Evolutionary conservation across 495 filamentous ascomycete species (phyloP), one percentile per base, ranked within the genome.

Genomic region (Neurospora sp.): DNA sequence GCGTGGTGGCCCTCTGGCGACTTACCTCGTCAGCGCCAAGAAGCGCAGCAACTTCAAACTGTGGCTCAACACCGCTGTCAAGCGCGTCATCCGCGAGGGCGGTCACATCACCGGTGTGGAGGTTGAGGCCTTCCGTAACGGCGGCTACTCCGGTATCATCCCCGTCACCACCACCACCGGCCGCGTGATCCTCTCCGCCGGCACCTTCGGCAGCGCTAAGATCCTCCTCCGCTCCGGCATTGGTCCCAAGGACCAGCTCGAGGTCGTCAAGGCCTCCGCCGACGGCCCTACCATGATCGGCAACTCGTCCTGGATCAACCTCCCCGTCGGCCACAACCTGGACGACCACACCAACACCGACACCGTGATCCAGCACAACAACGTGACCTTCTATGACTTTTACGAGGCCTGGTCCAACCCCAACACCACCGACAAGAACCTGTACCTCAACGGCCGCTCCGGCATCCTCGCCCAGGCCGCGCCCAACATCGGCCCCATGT

Each of bases 271-370:
- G 74, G 78, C 79, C 71, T 87, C 86, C 4, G 80, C 82, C 34
- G 85, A 88, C 71, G 87, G 89, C 24, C 79, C 87, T 9, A 83
- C 80, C n/a, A 85, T 90, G 84, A 85, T 89, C 73, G 79, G 73
- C 71, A 82, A 78, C 66, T 75, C 79, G 2, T 76, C 88, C 21
- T 93, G 91, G 91, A 91, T 94, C 77, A 83, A 89, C 74, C 84
- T 92, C 19, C 92, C 92, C 28, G 92, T 94, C 24, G 92, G 92
- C 34, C 86, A 91, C 77, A 92, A 92, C 77, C 79, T 93, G 54
- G 87, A 89, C 73, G 92, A 94, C 78, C 91, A 94, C 80, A 84
- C 89, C 73, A 42, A 83, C 79, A 93, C 92, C 74, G 87, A 92
- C 77, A 84, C 89, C 21, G 86, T 90, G 71, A 85, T 93, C 73